These are phyloP conservation scores for Aspergillus fischeri DNA, from an alignment of 2,329 filamentous ascomycete genomes.

Conservation along the genomic window DNA sequence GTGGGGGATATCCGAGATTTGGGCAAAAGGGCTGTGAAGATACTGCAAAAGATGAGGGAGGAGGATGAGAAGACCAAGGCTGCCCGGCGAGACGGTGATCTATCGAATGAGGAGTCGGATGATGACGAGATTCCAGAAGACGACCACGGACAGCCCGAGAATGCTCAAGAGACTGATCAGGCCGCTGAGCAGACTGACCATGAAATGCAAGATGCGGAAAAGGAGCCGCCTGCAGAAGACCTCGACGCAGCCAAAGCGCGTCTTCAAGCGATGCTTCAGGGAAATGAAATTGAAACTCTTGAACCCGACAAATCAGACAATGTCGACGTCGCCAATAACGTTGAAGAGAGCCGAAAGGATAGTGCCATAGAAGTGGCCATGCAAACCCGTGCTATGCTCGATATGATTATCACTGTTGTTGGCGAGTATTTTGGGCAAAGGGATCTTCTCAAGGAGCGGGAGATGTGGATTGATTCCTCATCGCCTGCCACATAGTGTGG, in stretches of 20 bases:
- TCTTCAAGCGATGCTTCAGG: constrained; percentile 39
- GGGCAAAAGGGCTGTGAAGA: constrained; percentile 67
- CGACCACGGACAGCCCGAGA: neutral
- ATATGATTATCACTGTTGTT: constrained; percentile 85
- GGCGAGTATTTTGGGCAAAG: constrained; percentile 87
- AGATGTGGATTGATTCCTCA: constrained; percentile 43
- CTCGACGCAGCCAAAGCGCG: constrained; percentile 50
- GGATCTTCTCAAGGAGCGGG: constrained; percentile 73
- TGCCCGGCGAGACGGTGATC: constrained; percentile 28
- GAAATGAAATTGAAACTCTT: constrained; percentile 10
- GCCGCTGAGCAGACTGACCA: constrained; percentile 7
- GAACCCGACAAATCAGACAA: constrained; percentile 14
- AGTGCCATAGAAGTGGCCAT: constrained; percentile 17
- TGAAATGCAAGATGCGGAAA: constrained; percentile 15
- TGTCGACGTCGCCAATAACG: constrained; percentile 9
- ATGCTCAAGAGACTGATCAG: neutral
- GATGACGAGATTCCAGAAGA: constrained; percentile 7
- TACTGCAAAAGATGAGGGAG: constrained; percentile 42
- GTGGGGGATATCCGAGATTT: constrained; percentile 73
- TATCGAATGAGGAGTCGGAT: constrained; percentile 20
- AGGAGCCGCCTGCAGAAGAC: constrained; percentile 16
- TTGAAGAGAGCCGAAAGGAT: constrained; percentile 21
- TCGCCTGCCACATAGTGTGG: neutral
- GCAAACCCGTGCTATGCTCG: constrained; percentile 63
- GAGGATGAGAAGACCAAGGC: constrained; percentile 32